Conservation (phyloP, 495 filamentous ascomycete species). For the Xylaria bambusicola region DNA sequence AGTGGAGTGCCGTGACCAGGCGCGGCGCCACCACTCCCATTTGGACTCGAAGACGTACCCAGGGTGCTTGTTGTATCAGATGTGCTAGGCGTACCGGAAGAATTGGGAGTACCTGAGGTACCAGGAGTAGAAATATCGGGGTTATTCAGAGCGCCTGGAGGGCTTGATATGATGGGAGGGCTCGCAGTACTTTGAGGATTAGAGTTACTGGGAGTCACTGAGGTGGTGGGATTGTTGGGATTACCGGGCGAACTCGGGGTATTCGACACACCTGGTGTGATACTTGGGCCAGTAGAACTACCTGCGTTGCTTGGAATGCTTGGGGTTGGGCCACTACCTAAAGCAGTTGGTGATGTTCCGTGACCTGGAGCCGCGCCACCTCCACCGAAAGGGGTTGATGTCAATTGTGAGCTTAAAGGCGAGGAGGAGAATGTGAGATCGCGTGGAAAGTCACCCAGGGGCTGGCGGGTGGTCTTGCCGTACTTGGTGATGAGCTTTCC, state of each 20-base stretch:
- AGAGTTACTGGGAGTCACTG: slow-evolving; percentile 1
- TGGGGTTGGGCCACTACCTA: slow-evolving; percentile 10
- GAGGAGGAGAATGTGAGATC: slow-evolving; percentile 14
- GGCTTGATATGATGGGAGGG: background rate
- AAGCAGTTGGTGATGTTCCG: slow-evolving; percentile 2
- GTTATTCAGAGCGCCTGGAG: background rate
- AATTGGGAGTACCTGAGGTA: background rate
- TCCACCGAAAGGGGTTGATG: slow-evolving; percentile 20
- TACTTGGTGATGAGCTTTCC: slow-evolving; percentile 21
- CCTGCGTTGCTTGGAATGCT: background rate
- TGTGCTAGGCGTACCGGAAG: background rate
- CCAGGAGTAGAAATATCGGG: slow-evolving; percentile 7
- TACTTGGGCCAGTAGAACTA: background rate
- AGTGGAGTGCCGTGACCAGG: slow-evolving; percentile 16
- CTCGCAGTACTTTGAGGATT: background rate
- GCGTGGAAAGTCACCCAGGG: slow-evolving; percentile 25
- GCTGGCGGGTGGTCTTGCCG: slow-evolving; percentile 21
- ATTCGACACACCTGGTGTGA: background rate
- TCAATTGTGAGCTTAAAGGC: slow-evolving; percentile 2
- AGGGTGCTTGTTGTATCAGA: background rate
- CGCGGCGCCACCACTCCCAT: slow-evolving; percentile 14
- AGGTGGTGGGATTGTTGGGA: background rate
- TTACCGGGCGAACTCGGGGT: background rate
- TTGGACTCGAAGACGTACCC: slow-evolving; percentile 17
- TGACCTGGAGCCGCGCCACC: slow-evolving; percentile 18